Evolutionary conservation across 345 rosid species (phyloP), one percentile per base, ranked within the genome.

Genomic region (Turnera subulata): DNA sequence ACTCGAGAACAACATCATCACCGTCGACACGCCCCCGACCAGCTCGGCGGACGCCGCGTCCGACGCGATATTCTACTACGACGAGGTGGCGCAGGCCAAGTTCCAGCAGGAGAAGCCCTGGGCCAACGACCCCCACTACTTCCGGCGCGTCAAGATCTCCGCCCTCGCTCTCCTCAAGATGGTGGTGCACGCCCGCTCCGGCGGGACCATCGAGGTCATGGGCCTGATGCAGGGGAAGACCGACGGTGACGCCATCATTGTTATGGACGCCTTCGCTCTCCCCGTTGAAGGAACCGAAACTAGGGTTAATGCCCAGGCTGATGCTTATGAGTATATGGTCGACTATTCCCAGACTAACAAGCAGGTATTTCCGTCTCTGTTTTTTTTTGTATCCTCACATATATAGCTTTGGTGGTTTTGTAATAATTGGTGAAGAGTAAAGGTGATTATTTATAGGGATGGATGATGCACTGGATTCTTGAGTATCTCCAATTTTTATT

Each of bases 141-240:
- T 94, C 80, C 82, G 93, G 74, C 93, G 95, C 57, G 99, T 94
- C 9, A 92, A 79, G 80, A 86, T 94, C 79, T 94, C 97, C 11
- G 99, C 99, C 1, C 96, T 94, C 47, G 99, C 97, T 12, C 86
- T 94, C 19, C 89, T 90, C 17, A 94, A 94, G 89, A 94, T 94
- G 99, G 99, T 88, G 11, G 99, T 94, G 9, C 99, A 94, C 80
- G 97, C 99, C 23, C 99, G 99, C 68, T 94, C 99, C 23, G 99
- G 99, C 16, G 99, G 99, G 24, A 94, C 89, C 70, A 90, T 94
- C 65, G 99, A 94, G 70, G 91, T 94, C 54, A 94, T 94, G 99
- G 99, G 99, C 0, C 83, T 94, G 33, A 90, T 90, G 99, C 99
- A 94, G 73, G 99, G 99, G 10, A 94, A 94, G 66, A 94, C 93